These are phyloP conservation scores for Pyrrhoderma lamaoense DNA, from an alignment of 1,284 basidiomycete species.

Conservation along the genomic window DNA sequence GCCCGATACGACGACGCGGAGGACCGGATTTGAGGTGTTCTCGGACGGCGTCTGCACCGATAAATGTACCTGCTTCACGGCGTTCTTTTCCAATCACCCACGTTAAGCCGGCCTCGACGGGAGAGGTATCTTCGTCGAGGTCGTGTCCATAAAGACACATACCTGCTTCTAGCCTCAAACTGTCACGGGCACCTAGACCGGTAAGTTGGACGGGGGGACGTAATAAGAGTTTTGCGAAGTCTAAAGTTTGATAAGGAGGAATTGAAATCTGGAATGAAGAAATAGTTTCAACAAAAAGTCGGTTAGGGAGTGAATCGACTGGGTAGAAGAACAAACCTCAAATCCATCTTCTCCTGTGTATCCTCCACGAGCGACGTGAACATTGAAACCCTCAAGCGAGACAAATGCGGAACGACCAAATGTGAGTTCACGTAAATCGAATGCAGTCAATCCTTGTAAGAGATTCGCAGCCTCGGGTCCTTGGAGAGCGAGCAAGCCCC, in stretches of 20 bases:
- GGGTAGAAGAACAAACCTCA: constrained; percentile 38
- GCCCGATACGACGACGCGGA: constrained; percentile 73
- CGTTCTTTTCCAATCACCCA: constrained; percentile 95
- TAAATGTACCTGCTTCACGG: constrained; percentile 56
- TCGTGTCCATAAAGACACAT: constrained; percentile 98
- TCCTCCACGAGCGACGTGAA: constrained; percentile 93
- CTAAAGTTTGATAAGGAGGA: constrained; percentile 68
- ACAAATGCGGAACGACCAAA: constrained; percentile 80
- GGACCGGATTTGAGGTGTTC: constrained; percentile 76
- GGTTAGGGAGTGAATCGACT: too few species aligned
- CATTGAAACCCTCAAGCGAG: constrained; percentile 67
- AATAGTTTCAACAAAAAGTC: constrained; percentile 31
- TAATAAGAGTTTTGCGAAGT: constrained; percentile 67
- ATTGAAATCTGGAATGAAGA: constrained; percentile 65
- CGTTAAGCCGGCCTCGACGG: constrained; percentile 84
- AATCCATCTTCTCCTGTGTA: constrained; percentile 99
- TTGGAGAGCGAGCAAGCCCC: constrained; percentile 89
- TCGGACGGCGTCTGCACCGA: constrained; percentile 76
- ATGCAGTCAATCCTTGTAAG: constrained; percentile 66
- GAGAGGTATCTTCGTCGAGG: constrained; percentile 78
- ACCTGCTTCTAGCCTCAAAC: constrained; percentile 91
- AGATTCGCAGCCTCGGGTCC: constrained; percentile 80
- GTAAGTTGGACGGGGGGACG: constrained; percentile 75
- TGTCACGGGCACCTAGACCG: constrained; percentile 91
- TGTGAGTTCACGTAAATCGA: constrained; percentile 64